Base-by-base conservation (phyloP, 805 yeast species). In the Candida sanyiensis region DNA sequence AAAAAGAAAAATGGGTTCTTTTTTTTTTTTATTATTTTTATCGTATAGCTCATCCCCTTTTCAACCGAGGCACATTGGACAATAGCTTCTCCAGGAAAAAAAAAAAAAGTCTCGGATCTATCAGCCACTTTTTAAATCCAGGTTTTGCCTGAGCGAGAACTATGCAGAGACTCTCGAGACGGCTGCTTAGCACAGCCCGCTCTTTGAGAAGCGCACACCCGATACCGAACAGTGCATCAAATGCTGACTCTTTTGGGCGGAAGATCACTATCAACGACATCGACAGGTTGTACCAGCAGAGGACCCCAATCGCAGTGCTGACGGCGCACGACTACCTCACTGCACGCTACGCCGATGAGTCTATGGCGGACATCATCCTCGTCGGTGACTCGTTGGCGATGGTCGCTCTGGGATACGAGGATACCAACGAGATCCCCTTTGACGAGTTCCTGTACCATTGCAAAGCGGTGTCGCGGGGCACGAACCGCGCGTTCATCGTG, bases 351-450 rank as follows among this genome's bases (percentile, higher is more conserved):
- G 94, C 88, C 0, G 79, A 81, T 18, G 58, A 68, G 13, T 75
- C 89, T 0, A 70, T 73, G 1, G 69, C 77, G 3, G 97, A 90
- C 50, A 69, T 80, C 42, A 67, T 80, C 6, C 68, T 90, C 3
- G 80, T 90, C 4, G 98, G 98, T 3, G 98, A 90, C 59, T 89
- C 97, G 1, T 63, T 93, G 19, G 87, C 96, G 0, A 90, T 88
- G 96, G 89, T 85, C 1, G 72, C 95, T 0, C 68, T 86, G 46
- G 98, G 98, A 0, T 80, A 82, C 54, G 69, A 68, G 3, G 78
- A 83, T 29, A 82, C 97, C 0, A 77, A 81, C 43, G 83, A 83
- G 51, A 62, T 93, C 20, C 70, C 80, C 3, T 73, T 87, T 37
- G 89, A 86, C 9, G 90, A 93, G 57, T 85, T 87, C 63, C 58